phyloP scores from a whole-genome alignment of 371 early-diverging fungal species.

The Rhizopus delemar region DNA sequence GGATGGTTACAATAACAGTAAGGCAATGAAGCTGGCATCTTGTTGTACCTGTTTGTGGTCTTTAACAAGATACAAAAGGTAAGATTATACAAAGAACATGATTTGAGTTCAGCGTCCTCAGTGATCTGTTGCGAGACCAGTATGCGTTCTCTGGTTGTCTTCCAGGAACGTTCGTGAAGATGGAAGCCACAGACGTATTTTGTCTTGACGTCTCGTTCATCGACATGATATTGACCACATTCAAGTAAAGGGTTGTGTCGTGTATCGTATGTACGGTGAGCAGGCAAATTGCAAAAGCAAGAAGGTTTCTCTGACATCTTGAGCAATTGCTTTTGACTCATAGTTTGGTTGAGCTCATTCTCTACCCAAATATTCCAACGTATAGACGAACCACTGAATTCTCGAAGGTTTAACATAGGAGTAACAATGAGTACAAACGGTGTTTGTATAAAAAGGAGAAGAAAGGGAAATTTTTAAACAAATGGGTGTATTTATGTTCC shows the following conservation, averaged over 20 bases:
- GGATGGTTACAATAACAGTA: neutral
- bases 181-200: neutral
- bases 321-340: neutral
- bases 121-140: neutral
- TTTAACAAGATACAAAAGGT: neutral
- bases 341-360: too few relatives aligned
- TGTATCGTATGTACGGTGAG: neutral
- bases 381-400: too few relatives aligned
- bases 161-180: neutral
- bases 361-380: too few relatives aligned
- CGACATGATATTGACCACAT: neutral
- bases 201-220: neutral
- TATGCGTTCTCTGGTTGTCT: neutral
- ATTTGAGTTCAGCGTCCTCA: neutral
- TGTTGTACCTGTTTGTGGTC: neutral
- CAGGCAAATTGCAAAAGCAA: neutral
- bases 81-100: neutral
- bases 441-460: too few relatives aligned
- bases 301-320: neutral
- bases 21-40: neutral
- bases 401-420: too few relatives aligned
- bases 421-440: too few relatives aligned
- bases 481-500: too few relatives aligned
- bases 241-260: neutral
- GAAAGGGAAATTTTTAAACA: too few relatives aligned